Evolutionary conservation across 495 filamentous ascomycete genomes (phyloP).

Genomic region (Xylaria curta): DNA sequence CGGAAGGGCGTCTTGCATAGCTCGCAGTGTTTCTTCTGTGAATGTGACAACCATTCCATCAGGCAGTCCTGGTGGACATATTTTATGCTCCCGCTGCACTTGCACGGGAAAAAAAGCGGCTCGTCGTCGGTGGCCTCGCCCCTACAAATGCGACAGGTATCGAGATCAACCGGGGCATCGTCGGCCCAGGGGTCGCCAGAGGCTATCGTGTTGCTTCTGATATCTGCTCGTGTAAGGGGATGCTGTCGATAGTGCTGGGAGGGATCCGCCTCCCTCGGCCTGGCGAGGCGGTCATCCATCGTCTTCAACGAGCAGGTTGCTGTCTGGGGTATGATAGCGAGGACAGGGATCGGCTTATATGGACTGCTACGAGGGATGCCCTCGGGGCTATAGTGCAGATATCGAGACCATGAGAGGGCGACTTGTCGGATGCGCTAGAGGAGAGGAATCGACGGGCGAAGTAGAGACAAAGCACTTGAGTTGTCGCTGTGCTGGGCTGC

Average conservation of each 20-base stretch:
- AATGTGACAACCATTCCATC: conserved; percentile 97
- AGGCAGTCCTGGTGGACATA: conserved; percentile 97
- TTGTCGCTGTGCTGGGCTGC: background rate
- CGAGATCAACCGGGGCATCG: conserved; percentile 56
- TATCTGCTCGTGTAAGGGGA: conserved; percentile 21
- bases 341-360: background rate
- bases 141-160: conserved; percentile 95
- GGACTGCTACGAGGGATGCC: conserved; percentile 19
- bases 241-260: conserved; percentile 35
- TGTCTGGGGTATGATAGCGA: background rate
- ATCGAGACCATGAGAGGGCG: conserved; percentile 27
- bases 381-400: conserved; percentile 23
- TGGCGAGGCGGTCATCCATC: conserved; percentile 14
- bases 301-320: background rate
- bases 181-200: conserved; percentile 28
- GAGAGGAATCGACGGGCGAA: conserved; percentile 5
- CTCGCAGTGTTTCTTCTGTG: conserved; percentile 99
- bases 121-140: conserved; percentile 85
- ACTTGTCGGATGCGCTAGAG: background rate
- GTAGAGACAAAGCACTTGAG: background rate
- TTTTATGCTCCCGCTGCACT: conserved; percentile 98
- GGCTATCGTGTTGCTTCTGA: conserved; percentile 19
- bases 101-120: conserved; percentile 95
- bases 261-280: conserved; percentile 30
- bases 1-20: conserved; percentile 97